Conservation (phyloP, 2,329 filamentous ascomycete genomes). For the Didymella lethalis region DNA sequence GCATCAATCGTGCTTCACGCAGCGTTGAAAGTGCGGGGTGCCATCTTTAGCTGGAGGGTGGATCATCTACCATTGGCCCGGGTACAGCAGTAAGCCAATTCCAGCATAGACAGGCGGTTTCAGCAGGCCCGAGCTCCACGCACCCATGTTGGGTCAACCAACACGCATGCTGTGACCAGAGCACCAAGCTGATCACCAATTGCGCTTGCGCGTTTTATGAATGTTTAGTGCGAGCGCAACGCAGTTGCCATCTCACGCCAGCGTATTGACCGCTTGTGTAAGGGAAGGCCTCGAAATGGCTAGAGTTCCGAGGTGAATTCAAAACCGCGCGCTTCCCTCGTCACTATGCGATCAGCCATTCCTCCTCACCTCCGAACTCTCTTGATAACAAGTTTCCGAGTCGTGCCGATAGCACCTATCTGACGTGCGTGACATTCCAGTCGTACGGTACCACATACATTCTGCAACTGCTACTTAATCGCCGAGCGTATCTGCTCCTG, state of each 20-base stretch:
- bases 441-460: constrained; percentile 8
- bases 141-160: constrained; percentile 22
- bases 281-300: constrained; percentile 11
- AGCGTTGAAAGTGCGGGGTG: constrained; percentile 29
- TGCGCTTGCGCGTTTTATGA: constrained; percentile 21
- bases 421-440: constrained; percentile 14
- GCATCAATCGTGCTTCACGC: constrained; percentile 19
- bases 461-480: constrained; percentile 13
- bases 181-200: constrained; percentile 21
- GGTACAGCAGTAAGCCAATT: constrained; percentile 15
- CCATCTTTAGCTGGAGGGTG: constrained; percentile 18
- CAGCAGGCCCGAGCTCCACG: constrained; percentile 20
- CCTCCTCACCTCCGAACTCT: constrained; percentile 14
- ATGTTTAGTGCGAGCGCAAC: constrained; percentile 20
- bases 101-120: constrained; percentile 17
- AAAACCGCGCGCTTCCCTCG: constrained; percentile 19
- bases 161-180: constrained; percentile 21
- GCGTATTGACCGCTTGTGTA: constrained; percentile 23
- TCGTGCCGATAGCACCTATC: constrained; percentile 12
- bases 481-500: constrained; percentile 15
- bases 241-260: constrained; percentile 17
- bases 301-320: constrained; percentile 18
- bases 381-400: constrained; percentile 15
- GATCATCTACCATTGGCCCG: constrained; percentile 25
- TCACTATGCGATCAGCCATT: constrained; percentile 15